Evolutionary conservation across 345 rosid species (phyloP).

Genomic region (Noccaea bulbosa): DNA sequence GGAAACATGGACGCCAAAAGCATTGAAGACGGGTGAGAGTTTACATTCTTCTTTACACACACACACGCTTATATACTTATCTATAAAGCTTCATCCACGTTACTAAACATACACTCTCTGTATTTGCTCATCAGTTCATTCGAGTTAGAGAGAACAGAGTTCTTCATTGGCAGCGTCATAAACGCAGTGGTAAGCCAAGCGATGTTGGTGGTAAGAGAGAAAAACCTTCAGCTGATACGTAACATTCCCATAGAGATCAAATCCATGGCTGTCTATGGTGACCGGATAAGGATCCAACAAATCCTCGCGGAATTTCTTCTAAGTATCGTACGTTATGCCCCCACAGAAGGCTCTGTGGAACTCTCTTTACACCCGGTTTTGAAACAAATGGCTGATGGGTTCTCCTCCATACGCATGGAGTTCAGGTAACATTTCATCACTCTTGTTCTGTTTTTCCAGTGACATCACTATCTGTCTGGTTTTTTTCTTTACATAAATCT

Average conservation of each 20-base stretch:
- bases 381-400: slow-evolving; percentile 61
- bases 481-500: background rate
- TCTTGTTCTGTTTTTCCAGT: background rate
- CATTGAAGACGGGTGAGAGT: slow-evolving; percentile 81
- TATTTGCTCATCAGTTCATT: slow-evolving; percentile 52
- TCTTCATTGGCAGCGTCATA: slow-evolving; percentile 74
- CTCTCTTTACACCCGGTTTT: slow-evolving; percentile 63
- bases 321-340: slow-evolving; percentile 72
- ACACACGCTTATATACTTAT: background rate
- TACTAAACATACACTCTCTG: background rate
- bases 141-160: slow-evolving; percentile 80
- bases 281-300: slow-evolving; percentile 84
- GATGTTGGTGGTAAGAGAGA: slow-evolving; percentile 70
- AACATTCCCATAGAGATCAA: slow-evolving; percentile 89
- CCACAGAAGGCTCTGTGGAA: slow-evolving; percentile 78
- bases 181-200: slow-evolving; percentile 95
- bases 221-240: slow-evolving; percentile 73
- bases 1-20: slow-evolving; percentile 65
- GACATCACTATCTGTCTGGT: background rate
- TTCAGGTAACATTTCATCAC: slow-evolving; percentile 62
- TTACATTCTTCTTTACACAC: background rate
- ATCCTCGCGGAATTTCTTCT: slow-evolving; percentile 78
- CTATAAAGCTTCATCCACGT: background rate
- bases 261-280: slow-evolving; percentile 77
- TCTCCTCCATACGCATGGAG: slow-evolving; percentile 58